phyloP scores from a whole-genome alignment of 2,329 filamentous ascomycete genomes.

The Plectosphaerella plurivora region DNA sequence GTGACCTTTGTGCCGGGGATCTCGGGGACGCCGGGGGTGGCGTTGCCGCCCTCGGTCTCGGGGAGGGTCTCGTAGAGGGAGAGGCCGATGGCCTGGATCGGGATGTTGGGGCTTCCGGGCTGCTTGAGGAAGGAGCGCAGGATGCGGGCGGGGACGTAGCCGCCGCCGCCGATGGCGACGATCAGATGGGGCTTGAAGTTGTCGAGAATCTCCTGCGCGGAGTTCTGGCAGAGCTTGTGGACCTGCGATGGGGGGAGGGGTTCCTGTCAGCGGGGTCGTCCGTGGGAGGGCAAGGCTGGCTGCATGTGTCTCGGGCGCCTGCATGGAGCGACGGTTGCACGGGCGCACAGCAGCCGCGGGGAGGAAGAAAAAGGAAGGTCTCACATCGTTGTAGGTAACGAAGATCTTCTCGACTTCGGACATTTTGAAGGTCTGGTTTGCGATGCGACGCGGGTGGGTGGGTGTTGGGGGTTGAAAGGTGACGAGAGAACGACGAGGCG shows the following conservation, averaged over 20 bases:
- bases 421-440: slow-evolving; percentile 48
- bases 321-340: not conserved
- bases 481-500: not conserved
- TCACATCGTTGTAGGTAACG: slow-evolving; percentile 87
- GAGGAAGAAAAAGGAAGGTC: slow-evolving; percentile 21
- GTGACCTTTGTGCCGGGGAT: slow-evolving; percentile 88
- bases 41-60: slow-evolving; percentile 45
- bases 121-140: slow-evolving; percentile 95
- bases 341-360: not conserved
- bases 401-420: slow-evolving; percentile 68
- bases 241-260: slow-evolving; percentile 51
- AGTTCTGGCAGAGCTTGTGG: slow-evolving; percentile 92
- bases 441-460: not conserved
- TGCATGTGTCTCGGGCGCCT: not conserved
- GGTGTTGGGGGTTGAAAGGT: not conserved
- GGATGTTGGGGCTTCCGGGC: slow-evolving; percentile 84
- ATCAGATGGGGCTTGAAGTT: slow-evolving; percentile 92
- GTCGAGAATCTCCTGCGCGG: slow-evolving; percentile 75
- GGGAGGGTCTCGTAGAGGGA: slow-evolving; percentile 89
- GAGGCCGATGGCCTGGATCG: slow-evolving; percentile 97
- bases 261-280: slow-evolving; percentile 9
- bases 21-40: slow-evolving; percentile 57
- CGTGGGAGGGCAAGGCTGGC: not conserved
- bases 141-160: slow-evolving; percentile 95
- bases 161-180: slow-evolving; percentile 96